A percentile compares a stretch with the other conserved stretches of the same genome.
phyloP scores from a whole-genome alignment of 306 rosid species.

The Acacia acuminata region DNA sequence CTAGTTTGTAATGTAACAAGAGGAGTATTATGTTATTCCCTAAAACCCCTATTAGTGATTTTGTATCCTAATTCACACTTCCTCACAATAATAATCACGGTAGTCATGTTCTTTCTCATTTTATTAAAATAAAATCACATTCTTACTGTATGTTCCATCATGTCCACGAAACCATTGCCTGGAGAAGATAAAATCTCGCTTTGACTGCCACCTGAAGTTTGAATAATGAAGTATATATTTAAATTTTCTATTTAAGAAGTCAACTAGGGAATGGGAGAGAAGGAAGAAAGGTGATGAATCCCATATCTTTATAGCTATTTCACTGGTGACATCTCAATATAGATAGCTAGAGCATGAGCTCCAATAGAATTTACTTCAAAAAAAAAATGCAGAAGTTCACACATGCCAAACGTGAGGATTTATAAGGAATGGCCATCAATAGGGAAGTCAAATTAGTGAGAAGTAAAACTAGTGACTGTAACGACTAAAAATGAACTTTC shows the following conservation, averaged over 20 bases:
- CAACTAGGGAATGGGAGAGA: constrained; percentile 15
- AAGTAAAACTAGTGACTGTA: constrained; percentile 12
- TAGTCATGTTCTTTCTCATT: background rate
- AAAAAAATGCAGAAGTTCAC: background rate
- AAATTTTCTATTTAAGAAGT: constrained; percentile 9
- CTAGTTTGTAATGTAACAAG: no score
- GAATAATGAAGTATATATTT: constrained; percentile 17
- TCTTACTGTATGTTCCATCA: constrained; percentile 94
- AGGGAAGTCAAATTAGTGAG: constrained; percentile 29
- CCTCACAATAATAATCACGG: background rate
- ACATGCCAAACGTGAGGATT: constrained; percentile 16
- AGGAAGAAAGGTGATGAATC: constrained; percentile 10
- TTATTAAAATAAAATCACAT: constrained; percentile 1
- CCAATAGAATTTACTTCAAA: background rate
- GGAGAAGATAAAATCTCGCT: constrained; percentile 86
- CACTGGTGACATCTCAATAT: constrained; percentile 27
- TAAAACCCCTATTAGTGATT: background rate
- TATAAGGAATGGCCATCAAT: constrained; percentile 14
- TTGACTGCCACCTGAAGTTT: constrained; percentile 80
- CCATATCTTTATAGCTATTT: background rate
- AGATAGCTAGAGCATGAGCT: constrained; percentile 15
- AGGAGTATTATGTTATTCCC: background rate
- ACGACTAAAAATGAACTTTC: background rate
- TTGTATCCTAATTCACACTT: background rate
- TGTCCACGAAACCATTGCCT: constrained; percentile 95